These are phyloP conservation scores for Aspergillus pseudoterreus DNA, from an alignment of 2,329 filamentous ascomycete species.

Conservation along the genomic window DNA sequence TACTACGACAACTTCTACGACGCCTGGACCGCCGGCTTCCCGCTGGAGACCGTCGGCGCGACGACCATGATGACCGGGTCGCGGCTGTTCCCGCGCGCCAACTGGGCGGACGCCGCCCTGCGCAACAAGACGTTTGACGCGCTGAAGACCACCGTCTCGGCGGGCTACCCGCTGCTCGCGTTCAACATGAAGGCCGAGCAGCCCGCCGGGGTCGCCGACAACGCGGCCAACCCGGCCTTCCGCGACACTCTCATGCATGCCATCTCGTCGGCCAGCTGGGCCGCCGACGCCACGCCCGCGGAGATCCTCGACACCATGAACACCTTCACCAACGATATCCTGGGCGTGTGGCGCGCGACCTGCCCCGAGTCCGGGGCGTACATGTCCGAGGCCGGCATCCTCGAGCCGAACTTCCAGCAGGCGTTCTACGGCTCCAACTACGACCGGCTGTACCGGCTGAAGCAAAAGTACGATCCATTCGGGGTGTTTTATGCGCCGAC, in stretches of 20 bases:
- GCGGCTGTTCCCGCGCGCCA: conserved; percentile 34
- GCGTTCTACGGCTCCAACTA: conserved; percentile 30
- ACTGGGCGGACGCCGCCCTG: conserved; percentile 24
- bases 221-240: conserved; percentile 24
- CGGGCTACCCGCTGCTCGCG: conserved; percentile 25
- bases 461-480: conserved; percentile 51
- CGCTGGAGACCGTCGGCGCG: conserved; percentile 20
- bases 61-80: conserved; percentile 23
- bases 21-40: conserved; percentile 26
- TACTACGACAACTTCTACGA: conserved; percentile 27
- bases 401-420: conserved; percentile 29
- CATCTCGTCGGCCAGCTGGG: conserved; percentile 23
- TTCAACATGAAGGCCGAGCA: conserved; percentile 32
- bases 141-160: conserved; percentile 18
- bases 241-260: conserved; percentile 23
- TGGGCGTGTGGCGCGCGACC: conserved; percentile 22
- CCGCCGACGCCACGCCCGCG: conserved; percentile 27
- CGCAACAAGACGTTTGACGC: conserved; percentile 29
- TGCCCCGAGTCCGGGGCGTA: conserved; percentile 24
- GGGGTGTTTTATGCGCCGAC: conserved; percentile 48
- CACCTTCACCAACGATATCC: conserved; percentile 15
- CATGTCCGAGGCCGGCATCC: conserved; percentile 51
- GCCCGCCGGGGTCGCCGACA: conserved; percentile 11
- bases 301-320: conserved; percentile 30
- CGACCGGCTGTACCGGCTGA: conserved; percentile 35